Percentiles rank a stretch among this genome's conserved stretches.
These are phyloP conservation scores for Daldinia vernicosa DNA, from an alignment of 495 filamentous ascomycete species.

Conservation along the genomic window DNA sequence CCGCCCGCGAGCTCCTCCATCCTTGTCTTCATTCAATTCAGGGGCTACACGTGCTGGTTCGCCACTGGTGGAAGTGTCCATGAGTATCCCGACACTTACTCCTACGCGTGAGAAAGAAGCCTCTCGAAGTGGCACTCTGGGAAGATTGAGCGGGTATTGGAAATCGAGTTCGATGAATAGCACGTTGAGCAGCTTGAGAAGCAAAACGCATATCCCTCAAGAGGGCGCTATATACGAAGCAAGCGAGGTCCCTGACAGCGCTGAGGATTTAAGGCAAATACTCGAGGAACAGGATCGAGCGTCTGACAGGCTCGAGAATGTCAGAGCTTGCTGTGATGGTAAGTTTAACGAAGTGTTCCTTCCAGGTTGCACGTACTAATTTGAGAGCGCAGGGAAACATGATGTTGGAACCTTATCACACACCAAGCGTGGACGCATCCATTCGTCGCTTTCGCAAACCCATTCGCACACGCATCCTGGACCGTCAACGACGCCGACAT, in stretches of 20 bases:
- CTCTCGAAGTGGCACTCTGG: constrained; percentile 50
- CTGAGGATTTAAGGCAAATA: constrained; percentile 78
- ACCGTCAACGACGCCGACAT: constrained; percentile 50
- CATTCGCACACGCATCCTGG: constrained; percentile 47
- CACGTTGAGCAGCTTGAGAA: constrained; percentile 52
- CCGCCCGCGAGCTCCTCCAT: constrained; percentile 63
- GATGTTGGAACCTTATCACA: constrained; percentile 68
- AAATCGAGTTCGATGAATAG: constrained; percentile 55
- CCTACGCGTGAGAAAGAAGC: constrained; percentile 53
- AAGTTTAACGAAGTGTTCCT: constrained; percentile 47
- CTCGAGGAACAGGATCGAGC: constrained; percentile 79
- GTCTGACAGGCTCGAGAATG: constrained; percentile 86
- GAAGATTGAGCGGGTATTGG: constrained; percentile 58
- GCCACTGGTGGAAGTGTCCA: constrained; percentile 53
- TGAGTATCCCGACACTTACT: constrained; percentile 58
- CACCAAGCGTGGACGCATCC: constrained; percentile 52
- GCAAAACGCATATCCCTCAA: constrained; percentile 54
- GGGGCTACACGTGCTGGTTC: constrained; percentile 70
- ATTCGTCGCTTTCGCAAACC: constrained; percentile 34
- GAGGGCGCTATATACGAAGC: constrained; percentile 72
- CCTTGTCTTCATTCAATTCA: constrained; percentile 84
- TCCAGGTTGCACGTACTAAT: constrained; percentile 35
- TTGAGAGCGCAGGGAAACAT: constrained; percentile 69
- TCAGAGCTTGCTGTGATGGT: constrained; percentile 98
- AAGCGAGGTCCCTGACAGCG: constrained; percentile 76